These are phyloP conservation scores for Xylaria sp. DNA, from an alignment of 2,329 filamentous ascomycete genomes.

Conservation along the genomic window DNA sequence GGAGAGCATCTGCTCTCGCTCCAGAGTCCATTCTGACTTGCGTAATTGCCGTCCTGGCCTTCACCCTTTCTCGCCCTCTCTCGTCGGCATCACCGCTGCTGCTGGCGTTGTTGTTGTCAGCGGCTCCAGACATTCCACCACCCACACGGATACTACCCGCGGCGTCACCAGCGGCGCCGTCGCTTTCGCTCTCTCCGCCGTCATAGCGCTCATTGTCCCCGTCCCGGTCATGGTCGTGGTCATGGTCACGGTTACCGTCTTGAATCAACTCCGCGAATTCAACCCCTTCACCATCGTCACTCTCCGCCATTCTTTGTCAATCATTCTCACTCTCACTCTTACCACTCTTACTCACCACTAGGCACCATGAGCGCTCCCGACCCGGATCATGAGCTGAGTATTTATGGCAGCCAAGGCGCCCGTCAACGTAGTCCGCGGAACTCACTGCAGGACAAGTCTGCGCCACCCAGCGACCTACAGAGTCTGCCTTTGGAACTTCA, in stretches of 20 bases:
- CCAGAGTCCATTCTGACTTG: background rate
- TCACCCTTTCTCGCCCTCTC: background rate
- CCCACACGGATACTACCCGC: background rate
- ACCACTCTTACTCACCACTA: background rate
- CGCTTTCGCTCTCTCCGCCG: background rate
- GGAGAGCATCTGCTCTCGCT: constrained; percentile 12
- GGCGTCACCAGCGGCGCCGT: background rate
- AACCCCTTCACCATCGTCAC: background rate
- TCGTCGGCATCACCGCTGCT: constrained; percentile 3
- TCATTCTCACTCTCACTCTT: background rate
- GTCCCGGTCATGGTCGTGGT: background rate
- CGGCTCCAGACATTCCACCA: background rate
- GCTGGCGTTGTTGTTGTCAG: background rate
- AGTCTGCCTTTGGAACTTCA: constrained; percentile 29
- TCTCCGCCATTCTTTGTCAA: background rate
- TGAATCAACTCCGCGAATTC: background rate
- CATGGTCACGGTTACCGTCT: background rate
- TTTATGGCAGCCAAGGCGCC: constrained; percentile 3
- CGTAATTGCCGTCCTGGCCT: background rate
- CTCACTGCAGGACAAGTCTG: background rate
- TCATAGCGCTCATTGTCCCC: background rate
- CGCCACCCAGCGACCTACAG: constrained; percentile 17
- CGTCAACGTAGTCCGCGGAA: constrained; percentile 1
- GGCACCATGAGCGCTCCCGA: constrained; percentile 20
- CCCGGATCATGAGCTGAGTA: constrained; percentile 10